Conservation (phyloP, 2,329 filamentous ascomycete genomes). For the Trichophyton verrucosum region DNA sequence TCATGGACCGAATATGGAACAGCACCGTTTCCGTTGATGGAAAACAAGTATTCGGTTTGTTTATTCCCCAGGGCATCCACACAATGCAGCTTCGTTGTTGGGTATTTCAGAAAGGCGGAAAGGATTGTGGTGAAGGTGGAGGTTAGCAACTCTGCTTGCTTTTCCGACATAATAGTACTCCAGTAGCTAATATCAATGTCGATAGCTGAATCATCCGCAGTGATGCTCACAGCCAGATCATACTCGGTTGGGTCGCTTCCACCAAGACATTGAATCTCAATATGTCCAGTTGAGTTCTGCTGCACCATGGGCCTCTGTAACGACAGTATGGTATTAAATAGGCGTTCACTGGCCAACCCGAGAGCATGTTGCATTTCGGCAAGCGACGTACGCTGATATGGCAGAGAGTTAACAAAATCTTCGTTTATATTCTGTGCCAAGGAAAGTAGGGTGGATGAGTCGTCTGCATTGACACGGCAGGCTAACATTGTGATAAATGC, state of each 20-base stretch:
- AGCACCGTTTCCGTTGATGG: slow-evolving; percentile 29
- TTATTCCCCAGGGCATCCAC: slow-evolving; percentile 39
- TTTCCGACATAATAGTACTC: slow-evolving; percentile 25
- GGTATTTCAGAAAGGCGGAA: slow-evolving; percentile 35
- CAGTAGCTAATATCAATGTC: slow-evolving; percentile 21
- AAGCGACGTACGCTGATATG: slow-evolving; percentile 3
- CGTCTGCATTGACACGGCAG: slow-evolving; percentile 9
- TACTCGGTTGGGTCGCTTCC: not conserved
- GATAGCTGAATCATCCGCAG: not conserved
- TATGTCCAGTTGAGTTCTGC: not conserved
- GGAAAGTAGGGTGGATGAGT: not conserved
- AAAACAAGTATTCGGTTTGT: not conserved
- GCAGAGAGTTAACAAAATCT: not conserved
- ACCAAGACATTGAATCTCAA: slow-evolving; percentile 10
- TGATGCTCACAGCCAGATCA: not conserved
- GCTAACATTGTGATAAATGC: slow-evolving; percentile 28
- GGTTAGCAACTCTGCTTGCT: slow-evolving; percentile 22
- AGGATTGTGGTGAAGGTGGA: slow-evolving; percentile 43
- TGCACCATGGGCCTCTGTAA: not conserved
- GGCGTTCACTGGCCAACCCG: slow-evolving; percentile 22
- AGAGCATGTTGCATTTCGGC: slow-evolving; percentile 38
- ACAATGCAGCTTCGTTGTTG: slow-evolving; percentile 40
- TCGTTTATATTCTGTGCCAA: not conserved
- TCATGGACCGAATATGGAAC: slow-evolving; percentile 27
- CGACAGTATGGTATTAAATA: slow-evolving; percentile 33